Base-by-base conservation (phyloP, 139 green algal genomes). In the Deuterostichococcus epilithicus region DNA sequence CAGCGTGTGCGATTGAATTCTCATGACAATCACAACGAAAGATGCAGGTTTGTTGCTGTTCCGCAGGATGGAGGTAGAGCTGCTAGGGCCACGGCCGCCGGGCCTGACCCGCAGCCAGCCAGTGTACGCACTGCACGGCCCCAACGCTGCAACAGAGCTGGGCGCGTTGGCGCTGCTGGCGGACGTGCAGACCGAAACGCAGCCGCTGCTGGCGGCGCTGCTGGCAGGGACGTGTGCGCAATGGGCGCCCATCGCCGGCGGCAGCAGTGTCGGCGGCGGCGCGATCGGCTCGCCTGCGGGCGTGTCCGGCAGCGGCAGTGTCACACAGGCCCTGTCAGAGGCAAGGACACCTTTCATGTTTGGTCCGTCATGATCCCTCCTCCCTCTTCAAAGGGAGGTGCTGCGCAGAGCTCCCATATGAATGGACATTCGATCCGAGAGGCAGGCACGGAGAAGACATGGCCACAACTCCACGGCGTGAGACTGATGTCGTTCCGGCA, bases 61-160 rank as follows among this genome's bases (percentile, higher is more conserved):
- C 1, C 47, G n/a, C 81, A 90, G 84, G 60, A 77, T 95, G 71
- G 84, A 93, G 58, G 68, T 96, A 13, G 81, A 90, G 76, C 76
- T 92, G 36, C 76, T 94, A 28, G 76, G 75, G 0, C 26, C 28
- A 0, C 42, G 10, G 30, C 82, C 76, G 18, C 42, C 63, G 0
- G 63, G 63, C 3, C 70, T 88, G 80, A 70, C 75, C 13, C 78
- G 79, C 63, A 78, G 75, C 32, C 82, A 86, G 45, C 13, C 37
- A 0, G 73, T 92, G 4, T 81, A 77, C 38, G 89, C 89, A n/a
- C 68, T 96, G 66, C 85, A 88, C n/a, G 89, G 88, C 0, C 86
- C 88, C 1, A 86, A 95, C 30, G 78, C 86, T 0, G 70, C 78
- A 5, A 89, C 82, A 2, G 91, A 96, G 58, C 76, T 96, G 47